These are phyloP conservation scores for Kluyveromyces sp. DNA, from an alignment of 1,139 yeast genomes.

Conservation along the genomic window DNA sequence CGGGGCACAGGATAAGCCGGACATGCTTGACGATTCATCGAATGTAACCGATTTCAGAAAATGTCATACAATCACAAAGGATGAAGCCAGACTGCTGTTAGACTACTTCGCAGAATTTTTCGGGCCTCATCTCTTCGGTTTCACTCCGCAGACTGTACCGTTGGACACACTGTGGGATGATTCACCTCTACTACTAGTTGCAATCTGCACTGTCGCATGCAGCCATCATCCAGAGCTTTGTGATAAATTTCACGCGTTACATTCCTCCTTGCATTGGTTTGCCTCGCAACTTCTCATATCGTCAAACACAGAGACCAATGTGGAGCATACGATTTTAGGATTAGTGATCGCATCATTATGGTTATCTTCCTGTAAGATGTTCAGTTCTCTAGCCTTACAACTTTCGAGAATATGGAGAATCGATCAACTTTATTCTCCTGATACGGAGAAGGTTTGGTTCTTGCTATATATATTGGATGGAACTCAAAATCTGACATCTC, in stretches of 20 bases:
- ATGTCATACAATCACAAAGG: constrained; percentile 17
- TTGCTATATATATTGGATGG: constrained; percentile 63
- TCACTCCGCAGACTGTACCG: constrained; percentile 47
- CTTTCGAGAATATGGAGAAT: constrained; percentile 54
- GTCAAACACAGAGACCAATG: constrained; percentile 12
- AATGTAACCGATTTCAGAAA: constrained; percentile 11
- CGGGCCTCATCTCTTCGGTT: constrained; percentile 62
- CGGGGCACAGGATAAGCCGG: neutral
- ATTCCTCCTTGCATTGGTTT: constrained; percentile 39
- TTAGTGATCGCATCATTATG: constrained; percentile 62
- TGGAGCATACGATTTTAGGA: constrained; percentile 41
- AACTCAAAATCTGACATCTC: constrained; percentile 57
- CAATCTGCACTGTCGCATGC: constrained; percentile 57
- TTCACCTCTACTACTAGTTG: constrained; percentile 55
- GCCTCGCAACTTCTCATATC: constrained; percentile 12
- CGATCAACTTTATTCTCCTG: constrained; percentile 21
- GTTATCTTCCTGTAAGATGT: constrained; percentile 59
- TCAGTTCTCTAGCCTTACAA: constrained; percentile 61
- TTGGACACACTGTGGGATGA: constrained; percentile 47
- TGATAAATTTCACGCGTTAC: constrained; percentile 37
- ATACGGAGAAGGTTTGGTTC: constrained; percentile 58
- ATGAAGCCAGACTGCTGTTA: constrained; percentile 47
- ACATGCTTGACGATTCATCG: neutral
- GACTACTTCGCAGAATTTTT: constrained; percentile 48
- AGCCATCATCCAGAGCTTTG: constrained; percentile 45